phyloP scores from a whole-genome alignment of 2,329 filamentous ascomycete species.

The Xylaria sp. region DNA sequence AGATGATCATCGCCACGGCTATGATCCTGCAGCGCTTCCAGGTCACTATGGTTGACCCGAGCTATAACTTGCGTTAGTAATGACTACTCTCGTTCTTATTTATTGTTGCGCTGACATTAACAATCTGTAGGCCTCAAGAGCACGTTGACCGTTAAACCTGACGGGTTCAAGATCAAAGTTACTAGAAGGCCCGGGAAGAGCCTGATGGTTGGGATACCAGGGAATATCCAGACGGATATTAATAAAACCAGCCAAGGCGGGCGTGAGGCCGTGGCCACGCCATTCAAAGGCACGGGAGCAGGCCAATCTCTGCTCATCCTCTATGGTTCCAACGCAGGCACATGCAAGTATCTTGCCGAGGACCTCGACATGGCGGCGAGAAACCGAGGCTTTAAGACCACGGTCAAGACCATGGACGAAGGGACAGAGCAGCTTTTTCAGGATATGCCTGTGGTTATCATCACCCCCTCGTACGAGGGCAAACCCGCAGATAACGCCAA shows the following conservation, averaged over 20 bases:
- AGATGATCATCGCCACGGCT: conserved; percentile 59
- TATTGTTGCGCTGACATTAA: not conserved
- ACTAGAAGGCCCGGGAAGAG: conserved; percentile 42
- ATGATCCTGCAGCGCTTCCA: conserved; percentile 78
- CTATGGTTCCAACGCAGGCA: conserved; percentile 68
- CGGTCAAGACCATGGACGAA: conserved; percentile 60
- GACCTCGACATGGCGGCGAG: conserved; percentile 59
- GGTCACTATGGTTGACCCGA: conserved; percentile 70
- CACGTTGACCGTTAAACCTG: conserved; percentile 71
- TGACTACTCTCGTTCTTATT: not conserved
- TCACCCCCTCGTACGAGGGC: conserved; percentile 68
- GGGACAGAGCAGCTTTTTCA: conserved; percentile 61
- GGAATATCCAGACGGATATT: not conserved
- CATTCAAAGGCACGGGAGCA: conserved; percentile 46
- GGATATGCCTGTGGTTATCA: conserved; percentile 61
- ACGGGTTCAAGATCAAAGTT: conserved; percentile 71
- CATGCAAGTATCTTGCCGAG: conserved; percentile 65
- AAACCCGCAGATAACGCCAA: conserved; percentile 67
- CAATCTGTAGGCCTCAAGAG: conserved; percentile 54
- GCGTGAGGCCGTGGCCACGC: conserved; percentile 24
- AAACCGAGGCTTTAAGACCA: conserved; percentile 59
- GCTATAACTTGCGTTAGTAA: conserved; percentile 60
- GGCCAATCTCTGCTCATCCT: conserved; percentile 61
- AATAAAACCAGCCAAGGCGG: not conserved
- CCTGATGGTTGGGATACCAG: conserved; percentile 22